Base-by-base conservation (phyloP, 2,329 filamentous ascomycete genomes). In the Coniochaeta sp. region DNA sequence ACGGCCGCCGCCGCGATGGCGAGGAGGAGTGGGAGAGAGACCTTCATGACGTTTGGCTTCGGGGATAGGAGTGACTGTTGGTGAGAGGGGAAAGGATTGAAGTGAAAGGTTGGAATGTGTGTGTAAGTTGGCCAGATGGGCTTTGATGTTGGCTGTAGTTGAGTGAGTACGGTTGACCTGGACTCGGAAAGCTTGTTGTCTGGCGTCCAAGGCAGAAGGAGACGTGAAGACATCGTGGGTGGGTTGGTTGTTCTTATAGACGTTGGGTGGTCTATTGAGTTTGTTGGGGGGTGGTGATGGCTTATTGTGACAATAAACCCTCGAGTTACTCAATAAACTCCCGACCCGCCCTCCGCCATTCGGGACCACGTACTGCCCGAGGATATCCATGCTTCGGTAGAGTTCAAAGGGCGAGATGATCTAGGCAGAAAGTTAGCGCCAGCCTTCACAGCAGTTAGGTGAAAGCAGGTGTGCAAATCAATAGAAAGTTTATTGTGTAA, bases 41-140 rank as follows among this genome's bases (percentile, higher is more conserved):
- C 58, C 58, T 60, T 66, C 65, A 67, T 67, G 33, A n/a, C n/a
- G n/a, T n/a, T 24, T 63, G 57, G 45, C 27, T n/a, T n/a, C n/a
- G n/a, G n/a, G n/a, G n/a, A n/a, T n/a, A n/a, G n/a, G n/a, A n/a
- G n/a, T n/a, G n/a, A n/a, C n/a, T n/a, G n/a, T n/a, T n/a, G n/a
- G 22, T 27, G 9, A 14, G 27, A 4, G 26, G 30, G n/a, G 4
- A 27, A 24, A n/a, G n/a, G 4, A 13, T 48, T 48, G 49, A 50
- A 50, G 40, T 27, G n/a, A n/a, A n/a, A n/a, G n/a, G n/a, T n/a
- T n/a, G 12, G 24, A 12, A 14, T 38, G 20, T 14, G 18, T 47
- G 12, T 7, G 38, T 42, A 13, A 30, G 10, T 26, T 32, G 38
- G 45, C 27, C 50, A 27, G 12, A 49, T 16, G 47, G 35, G n/a